Base-by-base conservation (phyloP, 2,329 filamentous ascomycete species). In the Lachnellula arida region DNA sequence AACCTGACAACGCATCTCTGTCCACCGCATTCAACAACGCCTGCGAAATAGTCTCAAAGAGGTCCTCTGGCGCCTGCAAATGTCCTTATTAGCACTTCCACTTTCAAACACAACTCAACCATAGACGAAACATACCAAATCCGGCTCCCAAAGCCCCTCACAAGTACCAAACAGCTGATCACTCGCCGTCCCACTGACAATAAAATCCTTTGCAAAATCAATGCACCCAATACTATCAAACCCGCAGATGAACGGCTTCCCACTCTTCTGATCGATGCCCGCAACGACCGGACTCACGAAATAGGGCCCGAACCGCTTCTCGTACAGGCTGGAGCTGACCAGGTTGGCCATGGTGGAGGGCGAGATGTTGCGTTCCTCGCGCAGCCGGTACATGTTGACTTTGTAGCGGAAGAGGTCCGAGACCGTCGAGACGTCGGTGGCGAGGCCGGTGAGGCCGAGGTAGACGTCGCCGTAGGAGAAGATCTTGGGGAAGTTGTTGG, bases 401-500 rank as follows among this genome's bases (percentile, higher is more conserved):
- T 99, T 99, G 86, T 96, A 97, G 71, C 94, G 91, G 84, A 99
- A 96, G 65, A 97, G 87, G 77, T 99, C 93, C 68, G 87, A 89
- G 66, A 99, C 93, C 66, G 93, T 97, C 63, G 84, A 84, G 63
- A 99, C 91, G 74, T 99, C 94, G 67, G 94, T 99, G 59, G 94
- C 94, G 51, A 99, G 89, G 54, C 94, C 94, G 4, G 94, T 97
- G 59, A 99, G 86, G 55, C 94, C 94, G 37, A 99, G 88, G 76
- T 95, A 97, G 68, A 94, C 90, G 71, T 93, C 90, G 70, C 91
- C 91, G 81, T 96, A 97, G 75, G 88, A 86, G 85, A 97, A 97
- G 81, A 99, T 90, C 81, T 99, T 99, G 79, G 94, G 94, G 81
- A 97, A 97, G 87, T 97, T 94, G 86, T 99, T 99, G 74, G 91